These are phyloP conservation scores for Aspergillus brunneoviolaceus DNA, from an alignment of 2,329 filamentous ascomycete genomes.

Conservation along the genomic window DNA sequence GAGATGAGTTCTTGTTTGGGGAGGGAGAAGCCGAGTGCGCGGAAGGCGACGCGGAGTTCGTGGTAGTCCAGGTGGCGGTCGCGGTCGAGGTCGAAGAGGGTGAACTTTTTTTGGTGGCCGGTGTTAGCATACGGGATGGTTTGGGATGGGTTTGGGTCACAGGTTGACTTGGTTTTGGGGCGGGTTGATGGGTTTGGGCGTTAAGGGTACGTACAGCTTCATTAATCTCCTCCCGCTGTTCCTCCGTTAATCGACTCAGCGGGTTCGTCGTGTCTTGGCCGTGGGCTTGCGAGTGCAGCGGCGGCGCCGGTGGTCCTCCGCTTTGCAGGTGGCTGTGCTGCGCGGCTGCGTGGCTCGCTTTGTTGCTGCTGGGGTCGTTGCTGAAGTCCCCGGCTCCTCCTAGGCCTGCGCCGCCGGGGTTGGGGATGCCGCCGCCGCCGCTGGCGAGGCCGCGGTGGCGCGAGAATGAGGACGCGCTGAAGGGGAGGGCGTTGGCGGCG, in stretches of 20 bases:
- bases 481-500: constrained; percentile 42
- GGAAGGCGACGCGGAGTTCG: constrained; percentile 94
- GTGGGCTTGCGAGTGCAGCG: constrained; percentile 39
- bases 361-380: constrained; percentile 24
- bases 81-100: constrained; percentile 94
- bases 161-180: neutral
- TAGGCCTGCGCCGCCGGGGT: too few relatives aligned
- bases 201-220: constrained; percentile 69
- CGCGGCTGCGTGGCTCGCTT: constrained; percentile 27
- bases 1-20: constrained; percentile 80
- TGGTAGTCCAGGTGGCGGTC: constrained; percentile 95
- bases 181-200: neutral
- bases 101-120: constrained; percentile 60
- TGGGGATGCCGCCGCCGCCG: constrained; percentile 27
- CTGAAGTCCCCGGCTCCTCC: constrained; percentile 26
- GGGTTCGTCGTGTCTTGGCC: constrained; percentile 46
- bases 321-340: constrained; percentile 14
- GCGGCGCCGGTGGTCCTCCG: neutral
- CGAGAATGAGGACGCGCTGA: constrained; percentile 46
- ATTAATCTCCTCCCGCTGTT: constrained; percentile 89
- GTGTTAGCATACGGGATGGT: neutral
- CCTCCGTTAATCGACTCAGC: constrained; percentile 68
- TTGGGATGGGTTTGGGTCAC: neutral
- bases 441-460: constrained; percentile 38
- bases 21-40: constrained; percentile 90